These are phyloP conservation scores for Irpex sp. DNA, from an alignment of 1,284 basidiomycete species.

Conservation along the genomic window DNA sequence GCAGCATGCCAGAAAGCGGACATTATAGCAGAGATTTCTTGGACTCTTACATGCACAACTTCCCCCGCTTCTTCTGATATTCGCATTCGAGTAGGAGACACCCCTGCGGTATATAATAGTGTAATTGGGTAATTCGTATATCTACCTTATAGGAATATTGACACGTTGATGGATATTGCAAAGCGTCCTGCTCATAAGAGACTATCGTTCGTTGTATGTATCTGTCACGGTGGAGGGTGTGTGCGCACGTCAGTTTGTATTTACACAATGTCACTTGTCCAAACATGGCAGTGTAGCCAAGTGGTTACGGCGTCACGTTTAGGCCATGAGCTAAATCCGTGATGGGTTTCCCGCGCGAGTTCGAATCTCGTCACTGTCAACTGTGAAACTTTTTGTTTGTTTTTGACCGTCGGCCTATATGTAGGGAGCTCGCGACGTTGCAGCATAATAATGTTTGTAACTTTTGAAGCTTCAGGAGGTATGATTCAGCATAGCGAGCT, in stretches of 20 bases:
- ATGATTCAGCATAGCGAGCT: too few relatives aligned
- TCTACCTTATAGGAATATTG: neutral
- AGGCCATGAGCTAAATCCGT: conserved; percentile 40
- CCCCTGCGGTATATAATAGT: neutral
- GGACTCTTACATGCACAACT: neutral
- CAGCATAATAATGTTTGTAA: too few relatives aligned
- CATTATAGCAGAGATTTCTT: neutral
- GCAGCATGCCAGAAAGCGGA: neutral
- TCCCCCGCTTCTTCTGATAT: too few relatives aligned
- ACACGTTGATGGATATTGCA: neutral
- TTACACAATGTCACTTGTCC: neutral
- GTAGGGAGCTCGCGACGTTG: too few relatives aligned
- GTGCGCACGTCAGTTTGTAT: neutral
- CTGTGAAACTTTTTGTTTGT: conserved; percentile 18
- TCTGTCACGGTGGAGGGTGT: too few relatives aligned
- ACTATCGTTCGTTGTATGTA: neutral
- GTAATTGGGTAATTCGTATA: neutral
- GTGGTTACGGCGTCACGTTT: conserved; percentile 63
- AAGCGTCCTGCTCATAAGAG: neutral
- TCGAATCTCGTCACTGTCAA: conserved; percentile 62
- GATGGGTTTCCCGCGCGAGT: conserved; percentile 61
- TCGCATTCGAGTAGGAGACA: neutral
- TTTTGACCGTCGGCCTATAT: neutral
- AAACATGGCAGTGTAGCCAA: conserved; percentile 53
- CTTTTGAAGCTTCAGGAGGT: too few relatives aligned